Evolutionary conservation across 768 basidiomycete genomes (phyloP).

Genomic region (Termitomyces heimii): DNA sequence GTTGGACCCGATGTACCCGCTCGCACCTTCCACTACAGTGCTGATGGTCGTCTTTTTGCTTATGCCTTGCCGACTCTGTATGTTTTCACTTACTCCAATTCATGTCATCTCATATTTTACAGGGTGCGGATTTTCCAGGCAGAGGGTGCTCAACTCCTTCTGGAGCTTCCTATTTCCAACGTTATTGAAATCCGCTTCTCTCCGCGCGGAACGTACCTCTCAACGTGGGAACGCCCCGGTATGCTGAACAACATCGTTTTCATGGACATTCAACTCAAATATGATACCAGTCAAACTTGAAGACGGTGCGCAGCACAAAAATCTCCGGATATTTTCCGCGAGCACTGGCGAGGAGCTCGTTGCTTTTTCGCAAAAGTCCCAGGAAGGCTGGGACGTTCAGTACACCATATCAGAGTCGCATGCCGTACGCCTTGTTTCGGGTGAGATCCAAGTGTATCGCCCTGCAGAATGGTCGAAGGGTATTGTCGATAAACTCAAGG

Average conservation of each 20-base stretch:
- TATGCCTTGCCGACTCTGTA: slow-evolving; percentile 74
- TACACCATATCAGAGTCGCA: slow-evolving; percentile 88
- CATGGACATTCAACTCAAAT: not conserved
- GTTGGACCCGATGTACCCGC: slow-evolving; percentile 63
- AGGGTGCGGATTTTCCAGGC: slow-evolving; percentile 79
- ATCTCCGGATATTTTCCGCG: slow-evolving; percentile 84
- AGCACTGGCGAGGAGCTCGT: slow-evolving; percentile 84
- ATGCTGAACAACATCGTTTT: slow-evolving; percentile 13
- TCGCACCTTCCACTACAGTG: slow-evolving; percentile 76
- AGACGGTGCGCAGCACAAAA: slow-evolving; percentile 89
- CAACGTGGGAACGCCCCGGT: slow-evolving; percentile 93
- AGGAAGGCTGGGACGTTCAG: slow-evolving; percentile 88
- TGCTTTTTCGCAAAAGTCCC: slow-evolving; percentile 85
- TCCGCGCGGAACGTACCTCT: slow-evolving; percentile 87
- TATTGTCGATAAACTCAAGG: slow-evolving; percentile 72
- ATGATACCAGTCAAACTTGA: slow-evolving; percentile 67
- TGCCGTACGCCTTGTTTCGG: slow-evolving; percentile 72
- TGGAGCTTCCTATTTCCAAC: slow-evolving; percentile 69
- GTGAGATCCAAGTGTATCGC: slow-evolving; percentile 80
- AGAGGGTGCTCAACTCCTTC: slow-evolving; percentile 64
- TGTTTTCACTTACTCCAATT: slow-evolving; percentile 26
- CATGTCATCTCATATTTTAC: slow-evolving; percentile 6
- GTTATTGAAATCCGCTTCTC: slow-evolving; percentile 88
- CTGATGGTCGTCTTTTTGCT: slow-evolving; percentile 83
- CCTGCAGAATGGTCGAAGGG: slow-evolving; percentile 79